Evolutionary conservation across 768 basidiomycete genomes (phyloP).

Genomic region (Gelatoporia subvermispora): DNA sequence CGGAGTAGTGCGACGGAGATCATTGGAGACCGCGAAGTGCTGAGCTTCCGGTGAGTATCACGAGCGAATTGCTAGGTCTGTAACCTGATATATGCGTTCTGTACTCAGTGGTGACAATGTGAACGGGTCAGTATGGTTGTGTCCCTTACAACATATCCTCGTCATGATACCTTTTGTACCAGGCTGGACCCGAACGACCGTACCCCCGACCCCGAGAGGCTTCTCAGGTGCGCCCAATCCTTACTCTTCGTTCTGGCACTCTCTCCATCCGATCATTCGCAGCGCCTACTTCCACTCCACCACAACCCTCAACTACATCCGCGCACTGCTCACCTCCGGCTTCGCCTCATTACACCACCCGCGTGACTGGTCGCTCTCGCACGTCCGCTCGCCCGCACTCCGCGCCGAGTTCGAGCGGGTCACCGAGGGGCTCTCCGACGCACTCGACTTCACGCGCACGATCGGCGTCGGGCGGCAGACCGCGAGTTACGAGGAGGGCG

Average conservation of each 20-base stretch:
- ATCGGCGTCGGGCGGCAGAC: constrained; percentile 59
- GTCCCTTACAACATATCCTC: not conserved
- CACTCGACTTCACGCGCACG: constrained; percentile 87
- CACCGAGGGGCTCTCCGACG: constrained; percentile 79
- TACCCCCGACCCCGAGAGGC: constrained; percentile 83
- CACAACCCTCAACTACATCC: constrained; percentile 88
- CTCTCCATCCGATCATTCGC: not conserved
- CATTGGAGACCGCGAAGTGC: constrained; percentile 68
- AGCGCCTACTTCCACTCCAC: constrained; percentile 97
- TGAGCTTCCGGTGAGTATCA: constrained; percentile 75
- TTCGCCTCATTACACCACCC: constrained; percentile 93
- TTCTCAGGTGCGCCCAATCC: constrained; percentile 55
- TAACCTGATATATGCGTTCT: not conserved
- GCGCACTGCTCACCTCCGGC: constrained; percentile 83
- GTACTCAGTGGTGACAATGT: constrained; percentile 87
- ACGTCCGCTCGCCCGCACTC: constrained; percentile 81
- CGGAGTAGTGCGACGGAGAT: constrained; percentile 80
- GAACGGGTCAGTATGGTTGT: constrained; percentile 58
- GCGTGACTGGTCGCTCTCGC: constrained; percentile 84
- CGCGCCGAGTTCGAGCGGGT: constrained; percentile 80
- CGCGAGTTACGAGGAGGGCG: constrained; percentile 64
- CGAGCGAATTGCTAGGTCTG: not conserved
- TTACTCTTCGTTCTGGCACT: not conserved
- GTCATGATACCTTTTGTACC: not conserved
- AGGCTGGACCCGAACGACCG: constrained; percentile 74